Base-by-base conservation (phyloP, 768 basidiomycete genomes). In the Leccinellum luteum region DNA sequence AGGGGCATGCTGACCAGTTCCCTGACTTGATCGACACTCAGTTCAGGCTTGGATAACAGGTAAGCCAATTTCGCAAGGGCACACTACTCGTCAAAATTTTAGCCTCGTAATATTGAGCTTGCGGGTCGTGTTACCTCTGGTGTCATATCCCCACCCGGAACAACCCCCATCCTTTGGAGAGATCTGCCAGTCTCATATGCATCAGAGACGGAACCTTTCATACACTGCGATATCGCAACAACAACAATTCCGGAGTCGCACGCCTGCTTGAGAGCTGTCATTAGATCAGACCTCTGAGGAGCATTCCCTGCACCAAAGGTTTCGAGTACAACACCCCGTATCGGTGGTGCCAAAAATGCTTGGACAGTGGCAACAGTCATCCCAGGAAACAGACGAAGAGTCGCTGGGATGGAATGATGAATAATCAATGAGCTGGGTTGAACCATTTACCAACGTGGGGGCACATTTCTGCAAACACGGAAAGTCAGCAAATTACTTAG, bases 261-360 rank as follows among this genome's bases (percentile, higher is more conserved):
- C 2, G 94, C 93, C 55, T 89, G 86, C 61, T 85, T 85, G 56
- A 97, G 78, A 1, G 85, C 87, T n/a, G 80, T 71, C 68, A 90
- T 81, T 19, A 97, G 74, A 62, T 94, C 93, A 49, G 79, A 58
- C 13, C 90, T 81, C 64, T 92, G 87, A 0, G 95, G 94, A 10
- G 93, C 92, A 72, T 98, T 98, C 0, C 95, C 95, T 1, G 93
- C 86, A 7, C 95, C 95, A 70, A 92, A 98, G 2, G 90, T 92
- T 69, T 96, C 92, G 2, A 98, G 77, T 10, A 98, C 87, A 3
- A 94, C 87, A 4, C 94, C 94, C 30, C 80, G 82, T 8, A 86
- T 83, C 4, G 89, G 87, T 12, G 88, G 85, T 49, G 77, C 79
- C 15, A 93, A 80, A 68, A 94, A 94, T 3, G 89, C 86, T 17